Base-by-base conservation (phyloP, 2,329 filamentous ascomycete species). In the Pezicula carpinea region DNA sequence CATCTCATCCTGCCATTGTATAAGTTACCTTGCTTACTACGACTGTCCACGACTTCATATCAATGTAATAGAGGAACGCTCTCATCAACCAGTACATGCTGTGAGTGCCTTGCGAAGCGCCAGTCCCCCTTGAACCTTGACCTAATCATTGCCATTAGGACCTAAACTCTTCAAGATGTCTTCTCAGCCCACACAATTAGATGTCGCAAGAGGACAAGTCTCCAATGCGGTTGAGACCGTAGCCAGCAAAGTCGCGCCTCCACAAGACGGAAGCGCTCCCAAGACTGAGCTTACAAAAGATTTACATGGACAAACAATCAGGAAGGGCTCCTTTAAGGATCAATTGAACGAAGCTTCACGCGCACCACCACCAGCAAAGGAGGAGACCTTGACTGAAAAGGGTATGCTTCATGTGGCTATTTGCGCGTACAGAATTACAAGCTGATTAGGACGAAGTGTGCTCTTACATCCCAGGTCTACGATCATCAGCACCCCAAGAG, bases 291-390 rank as follows among this genome's bases (percentile, higher is more conserved):
- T 51, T 43, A 47, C 44, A 14, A 53, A 48, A 42, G 57, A 59
- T 42, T 15, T 14, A 1, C 47, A 55, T 31, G 55, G 55, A 3
- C 57, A 58, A 21, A 49, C 34, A 15, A 47, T 50, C 44, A 52
- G 45, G 39, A 59, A 55, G 33, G 53, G 57, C 3, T 47, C 45
- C 40, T 55, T 52, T 29, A 61, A 61, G 35, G 50, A 61, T 29
- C 50, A 56, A 47, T 50, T 62, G 39, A 56, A 59, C 31, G 42
- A 53, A 21, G 59, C 58, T 42, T 57, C 56, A 13, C 15, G 22
- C 15, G 46, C 39, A 22, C 29, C 29, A 11, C 31, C 36, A 5
- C 7, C 32, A 7, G 34, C 50, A 39, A 31, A 44, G n/a, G 47
- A 53, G 35, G 47, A 50, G 32, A 49, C 44, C 14, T 50, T 47